These are phyloP conservation scores for Puccinia polysora DNA, from an alignment of 1,284 basidiomycete genomes.

Conservation along the genomic window DNA sequence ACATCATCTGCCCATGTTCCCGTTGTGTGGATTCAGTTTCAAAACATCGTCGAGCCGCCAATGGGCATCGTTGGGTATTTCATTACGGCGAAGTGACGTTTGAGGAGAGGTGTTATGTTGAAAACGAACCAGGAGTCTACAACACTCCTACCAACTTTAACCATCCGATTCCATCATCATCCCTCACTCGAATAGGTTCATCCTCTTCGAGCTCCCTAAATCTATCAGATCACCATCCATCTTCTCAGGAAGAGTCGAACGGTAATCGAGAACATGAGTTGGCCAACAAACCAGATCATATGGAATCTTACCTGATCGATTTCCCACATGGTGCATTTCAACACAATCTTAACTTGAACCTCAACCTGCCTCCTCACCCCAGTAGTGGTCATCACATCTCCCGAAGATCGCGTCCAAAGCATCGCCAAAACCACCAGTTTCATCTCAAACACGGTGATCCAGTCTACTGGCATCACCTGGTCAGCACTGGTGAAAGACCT, in stretches of 20 bases:
- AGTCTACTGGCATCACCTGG: conserved; percentile 30
- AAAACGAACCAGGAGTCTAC: conserved; percentile 65
- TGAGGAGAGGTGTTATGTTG: conserved; percentile 66
- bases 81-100: conserved; percentile 71
- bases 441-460: conserved; percentile 25
- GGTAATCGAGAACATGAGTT: no score
- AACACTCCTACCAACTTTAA: no score
- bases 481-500: conserved; percentile 16
- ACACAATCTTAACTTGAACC: no score
- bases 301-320: no score
- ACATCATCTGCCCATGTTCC: conserved; percentile 46
- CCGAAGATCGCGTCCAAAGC: neutral
- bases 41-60: conserved; percentile 61
- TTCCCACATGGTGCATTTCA: no score
- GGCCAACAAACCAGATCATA: no score
- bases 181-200: no score
- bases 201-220: no score
- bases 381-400: neutral
- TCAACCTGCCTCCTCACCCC: neutral
- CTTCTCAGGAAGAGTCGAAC: no score
- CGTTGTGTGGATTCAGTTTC: conserved; percentile 53
- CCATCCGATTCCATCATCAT: no score
- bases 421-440: neutral
- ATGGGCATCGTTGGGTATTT: conserved; percentile 82
- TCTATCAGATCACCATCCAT: no score